Evolutionary conservation across 2,329 filamentous ascomycete genomes (phyloP).

Genomic region (Hypocreales sp.): DNA sequence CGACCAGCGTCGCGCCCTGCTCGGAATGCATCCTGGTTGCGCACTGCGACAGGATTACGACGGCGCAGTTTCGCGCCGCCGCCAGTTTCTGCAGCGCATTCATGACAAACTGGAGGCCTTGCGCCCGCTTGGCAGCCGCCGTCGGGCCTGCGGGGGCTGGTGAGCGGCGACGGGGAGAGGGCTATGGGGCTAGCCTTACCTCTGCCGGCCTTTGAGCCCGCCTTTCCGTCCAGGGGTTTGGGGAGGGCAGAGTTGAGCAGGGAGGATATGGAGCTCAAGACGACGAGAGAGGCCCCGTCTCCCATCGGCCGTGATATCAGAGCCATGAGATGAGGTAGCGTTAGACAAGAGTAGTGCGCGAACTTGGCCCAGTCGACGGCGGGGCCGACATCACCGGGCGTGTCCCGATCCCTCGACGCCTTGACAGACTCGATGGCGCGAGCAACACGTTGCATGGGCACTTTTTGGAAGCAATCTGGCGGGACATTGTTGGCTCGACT

Average conservation of each 20-base stretch:
- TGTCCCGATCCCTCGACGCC: slow-evolving; percentile 2
- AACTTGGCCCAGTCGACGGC: slow-evolving; percentile 18
- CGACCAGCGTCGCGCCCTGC: slow-evolving; percentile 52
- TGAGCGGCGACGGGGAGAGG: too few species aligned
- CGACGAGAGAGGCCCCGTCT: slow-evolving; percentile 45
- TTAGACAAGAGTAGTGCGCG: slow-evolving; percentile 35
- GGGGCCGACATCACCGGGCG: slow-evolving; percentile 2
- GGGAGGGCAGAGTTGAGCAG: slow-evolving; percentile 67
- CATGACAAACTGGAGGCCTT: slow-evolving; percentile 46
- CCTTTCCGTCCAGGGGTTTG: slow-evolving; percentile 29
- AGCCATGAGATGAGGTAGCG: slow-evolving; percentile 59
- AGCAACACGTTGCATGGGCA: slow-evolving; percentile 13
- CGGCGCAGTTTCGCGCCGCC: slow-evolving; percentile 53
- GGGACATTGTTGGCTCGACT: not conserved
- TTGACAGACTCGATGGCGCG: slow-evolving; percentile 9
- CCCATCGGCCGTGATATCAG: slow-evolving; percentile 59
- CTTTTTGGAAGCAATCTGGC: slow-evolving; percentile 32
- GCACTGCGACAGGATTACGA: slow-evolving; percentile 65
- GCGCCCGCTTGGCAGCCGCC: slow-evolving; percentile 27
- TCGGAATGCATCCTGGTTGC: slow-evolving; percentile 63
- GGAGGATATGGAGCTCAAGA: slow-evolving; percentile 66
- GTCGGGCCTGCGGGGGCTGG: slow-evolving; percentile 16
- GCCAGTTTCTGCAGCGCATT: slow-evolving; percentile 62
- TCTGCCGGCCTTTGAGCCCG: slow-evolving; percentile 21
- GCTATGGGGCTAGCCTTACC: slow-evolving; percentile 14